phyloP scores from a whole-genome alignment of 2,329 filamentous ascomycete species.

The Stenocarpella maydis region DNA sequence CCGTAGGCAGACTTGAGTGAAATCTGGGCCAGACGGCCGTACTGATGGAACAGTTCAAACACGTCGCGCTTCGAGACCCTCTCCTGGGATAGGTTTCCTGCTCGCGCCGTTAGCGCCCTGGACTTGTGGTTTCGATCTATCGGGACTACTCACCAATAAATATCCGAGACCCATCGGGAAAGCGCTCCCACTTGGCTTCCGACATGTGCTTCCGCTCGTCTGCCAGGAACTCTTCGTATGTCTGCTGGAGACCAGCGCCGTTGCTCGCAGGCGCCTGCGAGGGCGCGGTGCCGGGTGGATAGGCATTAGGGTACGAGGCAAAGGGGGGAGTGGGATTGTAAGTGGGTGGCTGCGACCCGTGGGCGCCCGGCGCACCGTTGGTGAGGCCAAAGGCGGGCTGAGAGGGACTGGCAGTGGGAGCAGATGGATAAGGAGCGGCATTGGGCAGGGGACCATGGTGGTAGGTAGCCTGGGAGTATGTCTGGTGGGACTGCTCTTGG shows the following conservation, averaged over 20 bases:
- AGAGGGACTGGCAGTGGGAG: conserved; percentile 27
- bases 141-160: conserved; percentile 73
- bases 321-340: conserved; percentile 32
- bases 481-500: conserved; percentile 38
- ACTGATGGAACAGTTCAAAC: conserved; percentile 87
- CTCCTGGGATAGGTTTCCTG: conserved; percentile 91
- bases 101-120: conserved; percentile 1
- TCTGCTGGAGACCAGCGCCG: conserved; percentile 57
- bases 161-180: conserved; percentile 78
- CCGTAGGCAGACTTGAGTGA: conserved; percentile 97
- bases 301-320: conserved; percentile 35
- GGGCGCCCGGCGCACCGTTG: conserved; percentile 24
- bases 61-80: conserved; percentile 93
- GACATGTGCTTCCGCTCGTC: conserved; percentile 79
- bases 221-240: conserved; percentile 76
- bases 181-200: conserved; percentile 83
- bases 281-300: conserved; percentile 32
- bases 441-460: conserved; percentile 35
- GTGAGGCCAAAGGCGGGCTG: conserved; percentile 29
- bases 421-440: conserved; percentile 31
- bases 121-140: not conserved
- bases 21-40: conserved; percentile 90
- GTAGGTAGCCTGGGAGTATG: conserved; percentile 33
- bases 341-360: conserved; percentile 29
- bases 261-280: conserved; percentile 28